phyloP scores from a whole-genome alignment of 352 stramenopile genomes.

The Pythium oligandrum region DNA sequence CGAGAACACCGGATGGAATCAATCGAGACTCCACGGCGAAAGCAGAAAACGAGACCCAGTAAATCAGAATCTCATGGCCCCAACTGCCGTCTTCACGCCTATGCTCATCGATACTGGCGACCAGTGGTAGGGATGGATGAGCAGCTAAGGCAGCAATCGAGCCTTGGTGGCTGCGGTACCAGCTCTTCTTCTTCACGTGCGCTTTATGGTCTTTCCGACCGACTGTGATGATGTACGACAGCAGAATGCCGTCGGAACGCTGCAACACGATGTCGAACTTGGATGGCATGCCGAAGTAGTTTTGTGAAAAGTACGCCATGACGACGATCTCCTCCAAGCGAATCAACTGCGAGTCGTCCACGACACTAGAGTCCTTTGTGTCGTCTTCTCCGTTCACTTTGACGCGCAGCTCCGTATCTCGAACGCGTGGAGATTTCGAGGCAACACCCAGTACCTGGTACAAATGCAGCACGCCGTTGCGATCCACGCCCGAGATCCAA shows the following conservation, averaged over 20 bases:
- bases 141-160: constrained; percentile 63
- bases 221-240: constrained; percentile 67
- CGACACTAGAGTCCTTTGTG: not conserved
- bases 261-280: constrained; percentile 75
- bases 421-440: constrained; percentile 20
- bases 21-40: constrained; percentile 77
- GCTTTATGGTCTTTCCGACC: constrained; percentile 23
- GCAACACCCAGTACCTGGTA: constrained; percentile 54
- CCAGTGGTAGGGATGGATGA: constrained; percentile 68
- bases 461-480: constrained; percentile 53
- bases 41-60: constrained; percentile 79
- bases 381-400: constrained; percentile 66
- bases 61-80: constrained; percentile 66
- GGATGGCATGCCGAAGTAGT: constrained; percentile 63
- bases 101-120: constrained; percentile 60
- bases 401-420: constrained; percentile 61
- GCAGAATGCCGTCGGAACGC: constrained; percentile 64
- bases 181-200: constrained; percentile 73
- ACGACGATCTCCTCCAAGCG: constrained; percentile 57
- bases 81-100: constrained; percentile 7
- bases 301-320: constrained; percentile 79
- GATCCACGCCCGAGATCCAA: constrained; percentile 73
- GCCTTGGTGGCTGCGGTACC: constrained; percentile 69
- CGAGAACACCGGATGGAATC: constrained; percentile 71
- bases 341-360: constrained; percentile 8